phyloP scores from a whole-genome alignment of 495 filamentous ascomycete species.

The Neurospora sp. region DNA sequence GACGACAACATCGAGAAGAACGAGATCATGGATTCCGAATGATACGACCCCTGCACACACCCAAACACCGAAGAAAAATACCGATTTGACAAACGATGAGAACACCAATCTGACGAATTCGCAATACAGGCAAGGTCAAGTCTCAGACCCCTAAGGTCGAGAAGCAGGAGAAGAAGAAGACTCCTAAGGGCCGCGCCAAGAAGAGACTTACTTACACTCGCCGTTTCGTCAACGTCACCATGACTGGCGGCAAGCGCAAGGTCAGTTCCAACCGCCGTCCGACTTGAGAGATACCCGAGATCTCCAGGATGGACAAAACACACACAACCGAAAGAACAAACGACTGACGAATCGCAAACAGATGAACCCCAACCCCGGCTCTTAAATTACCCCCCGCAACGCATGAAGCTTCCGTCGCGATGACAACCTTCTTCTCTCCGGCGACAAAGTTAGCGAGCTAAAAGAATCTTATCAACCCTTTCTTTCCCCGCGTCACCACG shows the following conservation, averaged over 20 bases:
- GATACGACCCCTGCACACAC: neutral
- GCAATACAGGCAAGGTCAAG: constrained; percentile 34
- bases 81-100: neutral
- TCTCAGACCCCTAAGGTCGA: constrained; percentile 59
- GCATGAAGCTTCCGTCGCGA: neutral
- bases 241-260: constrained; percentile 99
- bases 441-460: neutral
- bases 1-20: neutral
- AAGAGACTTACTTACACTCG: constrained; percentile 96
- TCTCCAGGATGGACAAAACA: too few relatives aligned
- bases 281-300: neutral
- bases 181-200: constrained; percentile 95
- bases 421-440: neutral
- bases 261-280: constrained; percentile 29
- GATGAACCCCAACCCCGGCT: constrained; percentile 44
- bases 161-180: constrained; percentile 84
- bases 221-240: constrained; percentile 98
- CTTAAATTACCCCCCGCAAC: constrained; percentile 21
- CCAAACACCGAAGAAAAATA: neutral
- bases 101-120: constrained; percentile 3
- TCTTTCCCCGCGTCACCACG: neutral
- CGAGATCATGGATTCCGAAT: neutral
- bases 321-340: neutral
- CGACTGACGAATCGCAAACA: constrained; percentile 5
- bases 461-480: neutral